Conservation (phyloP, 208 protist species). For the Angomonas ambiguus region DNA sequence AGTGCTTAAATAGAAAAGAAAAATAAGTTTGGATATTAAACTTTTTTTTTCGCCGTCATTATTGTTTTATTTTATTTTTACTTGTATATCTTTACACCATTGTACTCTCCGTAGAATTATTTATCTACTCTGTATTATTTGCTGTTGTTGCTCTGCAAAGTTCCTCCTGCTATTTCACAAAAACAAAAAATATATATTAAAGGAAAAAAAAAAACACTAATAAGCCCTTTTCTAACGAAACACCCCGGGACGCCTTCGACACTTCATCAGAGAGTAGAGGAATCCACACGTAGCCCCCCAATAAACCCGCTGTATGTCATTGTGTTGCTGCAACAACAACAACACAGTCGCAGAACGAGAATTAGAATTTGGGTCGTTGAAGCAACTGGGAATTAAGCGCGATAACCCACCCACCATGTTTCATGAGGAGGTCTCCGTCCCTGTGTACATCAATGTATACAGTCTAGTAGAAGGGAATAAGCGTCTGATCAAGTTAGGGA, state of each 20-base stretch:
- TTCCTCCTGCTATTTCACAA: conserved; percentile 7
- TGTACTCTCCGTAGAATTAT: not conserved
- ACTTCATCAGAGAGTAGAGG: not conserved
- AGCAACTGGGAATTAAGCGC: conserved; percentile 29
- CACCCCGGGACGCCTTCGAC: no score
- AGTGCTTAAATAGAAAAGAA: no score
- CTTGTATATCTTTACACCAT: not conserved
- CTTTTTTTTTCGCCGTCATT: not conserved
- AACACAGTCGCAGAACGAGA: conserved; percentile 26
- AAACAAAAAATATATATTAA: no score
- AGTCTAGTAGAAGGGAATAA: conserved; percentile 67
- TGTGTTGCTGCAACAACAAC: conserved; percentile 59
- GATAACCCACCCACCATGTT: conserved; percentile 35
- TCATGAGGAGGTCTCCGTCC: conserved; percentile 25
- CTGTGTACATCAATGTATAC: conserved; percentile 83
- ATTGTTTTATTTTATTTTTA: conserved; percentile 12
- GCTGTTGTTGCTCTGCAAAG: no score
- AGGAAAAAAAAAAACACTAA: no score
- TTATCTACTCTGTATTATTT: no score
- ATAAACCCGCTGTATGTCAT: conserved; percentile 24
- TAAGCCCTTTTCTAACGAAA: no score
- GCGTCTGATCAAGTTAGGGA: conserved; percentile 57
- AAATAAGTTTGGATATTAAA: not conserved
- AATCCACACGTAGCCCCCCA: not conserved
- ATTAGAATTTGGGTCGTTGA: conserved; percentile 17